Percentiles rank a stretch among this genome's conserved stretches.
Conservation (phyloP, 1,284 basidiomycete species). For the Tylopilus orsonianus region DNA sequence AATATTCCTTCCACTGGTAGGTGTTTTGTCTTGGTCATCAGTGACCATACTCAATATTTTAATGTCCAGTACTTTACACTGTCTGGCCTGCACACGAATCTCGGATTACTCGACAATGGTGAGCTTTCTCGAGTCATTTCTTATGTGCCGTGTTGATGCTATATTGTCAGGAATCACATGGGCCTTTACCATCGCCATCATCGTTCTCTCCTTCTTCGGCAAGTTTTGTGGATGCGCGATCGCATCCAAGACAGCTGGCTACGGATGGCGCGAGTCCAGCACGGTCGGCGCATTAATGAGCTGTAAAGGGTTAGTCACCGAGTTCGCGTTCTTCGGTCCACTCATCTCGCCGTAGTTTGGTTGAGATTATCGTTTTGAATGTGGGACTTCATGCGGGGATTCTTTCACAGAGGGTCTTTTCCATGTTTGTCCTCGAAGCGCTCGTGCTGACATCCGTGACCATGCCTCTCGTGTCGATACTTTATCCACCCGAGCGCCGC, state of each 20-base stretch:
- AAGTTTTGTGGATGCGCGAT: slow-evolving; percentile 80
- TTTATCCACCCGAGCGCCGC: slow-evolving; percentile 73
- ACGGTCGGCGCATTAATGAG: slow-evolving; percentile 93
- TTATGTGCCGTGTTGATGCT: slow-evolving; percentile 48
- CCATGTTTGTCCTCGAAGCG: slow-evolving; percentile 93
- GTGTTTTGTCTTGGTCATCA: no score
- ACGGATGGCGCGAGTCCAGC: slow-evolving; percentile 77
- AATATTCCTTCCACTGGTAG: slow-evolving; percentile 84
- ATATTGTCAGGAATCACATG: slow-evolving; percentile 70
- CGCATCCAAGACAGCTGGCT: slow-evolving; percentile 70
- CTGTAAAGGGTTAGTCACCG: slow-evolving; percentile 80
- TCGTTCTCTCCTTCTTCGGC: slow-evolving; percentile 76
- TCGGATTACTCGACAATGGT: slow-evolving; percentile 80
- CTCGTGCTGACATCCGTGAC: slow-evolving; percentile 86
- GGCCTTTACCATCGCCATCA: slow-evolving; percentile 87
- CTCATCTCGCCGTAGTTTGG: slow-evolving; percentile 50
- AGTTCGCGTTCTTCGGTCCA: no score
- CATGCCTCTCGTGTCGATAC: slow-evolving; percentile 75
- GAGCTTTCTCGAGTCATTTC: slow-evolving; percentile 10
- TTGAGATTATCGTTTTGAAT: slow-evolving; percentile 94
- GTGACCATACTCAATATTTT: no score
- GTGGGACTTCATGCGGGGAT: slow-evolving; percentile 86
- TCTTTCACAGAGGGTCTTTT: slow-evolving; percentile 71
- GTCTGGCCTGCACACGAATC: slow-evolving; percentile 86
- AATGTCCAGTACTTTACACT: slow-evolving; percentile 82